Conservation (phyloP, 140 eudicot species). For the Bidens hawaiensis region DNA sequence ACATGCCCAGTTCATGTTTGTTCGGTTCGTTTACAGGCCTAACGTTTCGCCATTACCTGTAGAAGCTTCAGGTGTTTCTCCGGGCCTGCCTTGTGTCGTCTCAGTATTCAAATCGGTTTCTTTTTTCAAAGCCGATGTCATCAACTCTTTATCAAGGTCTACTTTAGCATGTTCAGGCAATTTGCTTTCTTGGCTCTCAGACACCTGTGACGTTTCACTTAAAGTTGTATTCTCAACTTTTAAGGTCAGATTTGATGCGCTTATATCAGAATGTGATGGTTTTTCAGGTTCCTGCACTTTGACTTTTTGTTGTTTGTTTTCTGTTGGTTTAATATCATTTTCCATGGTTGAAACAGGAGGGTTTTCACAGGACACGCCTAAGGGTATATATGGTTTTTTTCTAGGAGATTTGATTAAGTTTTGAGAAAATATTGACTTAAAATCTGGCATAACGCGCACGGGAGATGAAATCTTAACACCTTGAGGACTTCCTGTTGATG, state of each 20-base stretch:
- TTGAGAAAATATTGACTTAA: conserved; percentile 24
- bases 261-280: conserved; percentile 3
- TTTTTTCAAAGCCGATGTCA: not conserved
- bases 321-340: not conserved
- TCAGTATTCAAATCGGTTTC: not conserved
- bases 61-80: conserved; percentile 8
- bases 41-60: conserved; percentile 14
- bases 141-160: conserved; percentile 30
- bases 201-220: not conserved
- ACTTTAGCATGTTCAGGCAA: conserved; percentile 7
- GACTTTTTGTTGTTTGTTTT: conserved; percentile 11
- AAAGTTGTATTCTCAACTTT: not conserved
- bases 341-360: conserved; percentile 9
- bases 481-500: conserved; percentile 26
- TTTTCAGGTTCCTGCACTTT: conserved; percentile 10
- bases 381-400: conserved; percentile 12
- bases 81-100: not conserved
- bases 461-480: conserved; percentile 17
- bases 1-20: too few relatives aligned
- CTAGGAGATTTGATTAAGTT: conserved; percentile 12
- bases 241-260: conserved; percentile 1
- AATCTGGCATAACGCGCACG: conserved; percentile 10
- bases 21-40: too few relatives aligned
- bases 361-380: conserved; percentile 25
- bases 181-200: conserved; percentile 12